Percentiles rank a stretch among this genome's conserved stretches.
Evolutionary conservation across 2,329 filamentous ascomycete species (phyloP).

Genomic region (Dactylellina haptotyla): DNA sequence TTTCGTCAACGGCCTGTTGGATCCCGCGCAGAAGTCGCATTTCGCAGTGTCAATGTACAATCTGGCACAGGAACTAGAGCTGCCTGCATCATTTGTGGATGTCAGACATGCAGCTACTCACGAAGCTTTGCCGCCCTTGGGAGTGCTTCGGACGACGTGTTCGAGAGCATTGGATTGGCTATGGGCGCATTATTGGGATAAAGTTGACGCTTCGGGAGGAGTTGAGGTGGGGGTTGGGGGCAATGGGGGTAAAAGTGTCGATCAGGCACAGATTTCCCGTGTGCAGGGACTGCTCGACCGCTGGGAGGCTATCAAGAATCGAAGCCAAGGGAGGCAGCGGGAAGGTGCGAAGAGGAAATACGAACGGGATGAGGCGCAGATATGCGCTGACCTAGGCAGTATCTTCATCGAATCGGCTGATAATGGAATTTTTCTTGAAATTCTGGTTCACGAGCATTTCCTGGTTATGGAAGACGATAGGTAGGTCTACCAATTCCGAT

Average conservation of each 20-base stretch:
- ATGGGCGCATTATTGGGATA: conserved; percentile 85
- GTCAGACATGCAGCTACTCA: conserved; percentile 90
- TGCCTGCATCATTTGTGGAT: conserved; percentile 85
- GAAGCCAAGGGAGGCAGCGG: conserved; percentile 12
- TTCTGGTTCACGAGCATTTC: conserved; percentile 48
- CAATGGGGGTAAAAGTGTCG: conserved; percentile 17
- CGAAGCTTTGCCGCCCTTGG: conserved; percentile 81
- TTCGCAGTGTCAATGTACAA: conserved; percentile 74
- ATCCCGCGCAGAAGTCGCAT: conserved; percentile 74
- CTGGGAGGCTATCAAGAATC: conserved; percentile 37
- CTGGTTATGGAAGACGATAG: conserved; percentile 41
- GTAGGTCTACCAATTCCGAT: conserved; percentile 1
- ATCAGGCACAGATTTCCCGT: conserved; percentile 38
- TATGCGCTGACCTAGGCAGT: conserved; percentile 24
- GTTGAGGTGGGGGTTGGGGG: conserved; percentile 22
- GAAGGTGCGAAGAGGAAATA: conserved; percentile 33
- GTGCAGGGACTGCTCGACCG: conserved; percentile 31
- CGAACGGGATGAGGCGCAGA: conserved; percentile 29
- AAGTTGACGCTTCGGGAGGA: conserved; percentile 51
- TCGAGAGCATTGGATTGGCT: conserved; percentile 81
- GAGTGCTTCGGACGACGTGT: conserved; percentile 76
- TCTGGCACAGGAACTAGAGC: conserved; percentile 73
- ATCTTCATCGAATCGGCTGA: conserved; percentile 36
- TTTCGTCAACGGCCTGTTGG: conserved; percentile 82
- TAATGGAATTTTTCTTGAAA: conserved; percentile 28